A percentile compares a stretch with the other conserved stretches of the same genome.
These are phyloP conservation scores for Citrus trifoliata DNA, from an alignment of 345 rosid genomes.

Conservation along the genomic window DNA sequence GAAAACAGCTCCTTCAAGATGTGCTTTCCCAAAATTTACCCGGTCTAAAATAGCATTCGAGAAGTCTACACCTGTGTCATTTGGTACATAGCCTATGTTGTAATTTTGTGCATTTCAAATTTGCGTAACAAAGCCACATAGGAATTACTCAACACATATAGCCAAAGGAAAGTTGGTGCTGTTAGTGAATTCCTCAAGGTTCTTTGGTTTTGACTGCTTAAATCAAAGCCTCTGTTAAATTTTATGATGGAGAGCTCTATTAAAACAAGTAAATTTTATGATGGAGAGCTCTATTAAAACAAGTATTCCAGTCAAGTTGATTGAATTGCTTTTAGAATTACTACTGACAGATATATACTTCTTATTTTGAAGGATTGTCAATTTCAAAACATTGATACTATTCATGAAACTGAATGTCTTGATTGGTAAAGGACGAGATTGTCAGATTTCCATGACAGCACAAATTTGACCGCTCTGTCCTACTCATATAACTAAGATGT, in stretches of 20 bases:
- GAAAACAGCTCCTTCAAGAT: constrained; percentile 77
- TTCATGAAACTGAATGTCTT: neutral
- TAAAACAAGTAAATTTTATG: neutral
- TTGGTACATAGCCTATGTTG: neutral
- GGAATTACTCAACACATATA: neutral
- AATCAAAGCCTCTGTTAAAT: neutral
- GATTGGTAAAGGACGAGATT: neutral
- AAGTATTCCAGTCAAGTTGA: neutral
- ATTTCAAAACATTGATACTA: neutral
- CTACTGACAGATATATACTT: neutral
- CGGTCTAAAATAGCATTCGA: constrained; percentile 85
- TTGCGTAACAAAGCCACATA: neutral
- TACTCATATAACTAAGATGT: neutral
- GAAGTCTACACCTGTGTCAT: constrained; percentile 67
- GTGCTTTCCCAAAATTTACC: constrained; percentile 71
- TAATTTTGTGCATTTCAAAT: neutral
- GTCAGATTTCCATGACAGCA: neutral
- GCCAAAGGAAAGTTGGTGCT: neutral
- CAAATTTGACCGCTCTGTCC: neutral
- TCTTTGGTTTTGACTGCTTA: neutral
- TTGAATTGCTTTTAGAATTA: neutral
- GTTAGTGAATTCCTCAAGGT: neutral
- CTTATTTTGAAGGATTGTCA: neutral
- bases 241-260: neutral
- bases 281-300: neutral